phyloP scores from a whole-genome alignment of 1,284 basidiomycete species.

The Salmacisia buchloeana region DNA sequence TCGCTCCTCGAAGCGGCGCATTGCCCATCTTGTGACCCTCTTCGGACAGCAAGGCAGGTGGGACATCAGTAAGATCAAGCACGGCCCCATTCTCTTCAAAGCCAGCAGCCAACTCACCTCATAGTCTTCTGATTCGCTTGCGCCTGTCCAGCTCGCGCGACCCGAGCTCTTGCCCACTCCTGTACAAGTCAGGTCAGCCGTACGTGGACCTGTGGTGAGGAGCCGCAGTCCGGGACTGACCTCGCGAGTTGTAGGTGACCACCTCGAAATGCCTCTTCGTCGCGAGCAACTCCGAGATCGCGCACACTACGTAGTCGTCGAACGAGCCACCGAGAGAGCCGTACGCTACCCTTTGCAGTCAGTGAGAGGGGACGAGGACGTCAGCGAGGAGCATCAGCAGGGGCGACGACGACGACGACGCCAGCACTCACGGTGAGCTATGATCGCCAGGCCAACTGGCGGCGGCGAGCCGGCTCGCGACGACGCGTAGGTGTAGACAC shows the following conservation, averaged over 20 bases:
- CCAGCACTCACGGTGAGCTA: not conserved
- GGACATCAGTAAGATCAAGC: not conserved
- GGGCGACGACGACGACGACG: too few species aligned
- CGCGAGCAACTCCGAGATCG: constrained; percentile 16
- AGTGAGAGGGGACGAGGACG: not conserved
- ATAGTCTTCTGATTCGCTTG: constrained; percentile 22
- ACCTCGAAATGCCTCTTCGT: constrained; percentile 18
- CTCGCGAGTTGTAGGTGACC: constrained; percentile 30
- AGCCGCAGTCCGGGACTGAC: not conserved
- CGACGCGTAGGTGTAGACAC: not conserved
- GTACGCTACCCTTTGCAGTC: not conserved
- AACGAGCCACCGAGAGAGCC: constrained; percentile 21
- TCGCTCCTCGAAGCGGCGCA: not conserved
- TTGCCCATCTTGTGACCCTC: not conserved
- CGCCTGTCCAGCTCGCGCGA: constrained; percentile 27
- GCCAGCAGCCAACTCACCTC: constrained; percentile 23
- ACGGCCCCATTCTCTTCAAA: constrained; percentile 17
- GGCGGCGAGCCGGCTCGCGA: not conserved
- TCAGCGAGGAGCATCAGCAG: not conserved
- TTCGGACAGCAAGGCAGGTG: not conserved
- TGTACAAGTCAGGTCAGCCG: not conserved
- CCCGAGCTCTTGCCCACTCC: constrained; percentile 22
- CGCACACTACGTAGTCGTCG: constrained; percentile 26
- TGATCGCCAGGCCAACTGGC: not conserved
- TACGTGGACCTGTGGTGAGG: not conserved